Evolutionary conservation across 2,329 filamentous ascomycete species (phyloP).

Genomic region (Hypocrella siamensis): DNA sequence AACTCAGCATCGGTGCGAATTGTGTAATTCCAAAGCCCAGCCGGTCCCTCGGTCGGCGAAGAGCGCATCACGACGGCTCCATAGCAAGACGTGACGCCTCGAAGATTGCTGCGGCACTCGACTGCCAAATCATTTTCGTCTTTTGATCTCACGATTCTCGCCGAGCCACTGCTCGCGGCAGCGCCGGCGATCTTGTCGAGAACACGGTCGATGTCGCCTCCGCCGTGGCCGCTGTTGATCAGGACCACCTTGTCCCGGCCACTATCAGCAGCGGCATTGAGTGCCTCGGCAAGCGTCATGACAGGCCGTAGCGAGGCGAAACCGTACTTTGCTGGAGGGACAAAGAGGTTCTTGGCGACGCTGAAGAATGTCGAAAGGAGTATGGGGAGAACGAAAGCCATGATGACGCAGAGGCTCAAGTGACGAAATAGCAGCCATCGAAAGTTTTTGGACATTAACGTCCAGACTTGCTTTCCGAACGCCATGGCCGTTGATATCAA

Average conservation of each 20-base stretch:
- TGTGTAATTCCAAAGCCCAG: conserved; percentile 71
- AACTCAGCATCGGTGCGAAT: conserved; percentile 61
- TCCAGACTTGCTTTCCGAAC: conserved; percentile 41
- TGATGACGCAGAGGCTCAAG: conserved; percentile 31
- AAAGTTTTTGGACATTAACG: conserved; percentile 46
- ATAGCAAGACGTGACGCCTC: conserved; percentile 57
- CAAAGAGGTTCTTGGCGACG: conserved; percentile 71
- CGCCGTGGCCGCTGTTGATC: conserved; percentile 55
- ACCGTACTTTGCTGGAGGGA: conserved; percentile 61
- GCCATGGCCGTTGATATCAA: conserved; percentile 33
- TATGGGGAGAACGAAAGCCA: conserved; percentile 44
- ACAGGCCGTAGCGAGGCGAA: conserved; percentile 48
- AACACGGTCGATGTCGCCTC: conserved; percentile 56
- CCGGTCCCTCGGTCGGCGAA: conserved; percentile 54
- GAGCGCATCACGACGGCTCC: conserved; percentile 60
- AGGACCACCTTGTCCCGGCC: conserved; percentile 59
- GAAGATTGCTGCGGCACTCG: conserved; percentile 46
- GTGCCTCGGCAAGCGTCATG: conserved; percentile 46
- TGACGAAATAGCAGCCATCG: conserved; percentile 42
- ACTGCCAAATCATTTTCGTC: conserved; percentile 41
- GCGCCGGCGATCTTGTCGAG: conserved; percentile 46
- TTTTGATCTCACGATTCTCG: conserved; percentile 37
- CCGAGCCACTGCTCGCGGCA: conserved; percentile 35
- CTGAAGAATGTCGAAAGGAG: conserved; percentile 42
- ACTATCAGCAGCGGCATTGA: conserved; percentile 34